Evolutionary conservation across 2,329 filamentous ascomycete species (phyloP), one percentile per base, ranked within the genome.

Genomic region (Phyllosticta citribraziliensis): DNA sequence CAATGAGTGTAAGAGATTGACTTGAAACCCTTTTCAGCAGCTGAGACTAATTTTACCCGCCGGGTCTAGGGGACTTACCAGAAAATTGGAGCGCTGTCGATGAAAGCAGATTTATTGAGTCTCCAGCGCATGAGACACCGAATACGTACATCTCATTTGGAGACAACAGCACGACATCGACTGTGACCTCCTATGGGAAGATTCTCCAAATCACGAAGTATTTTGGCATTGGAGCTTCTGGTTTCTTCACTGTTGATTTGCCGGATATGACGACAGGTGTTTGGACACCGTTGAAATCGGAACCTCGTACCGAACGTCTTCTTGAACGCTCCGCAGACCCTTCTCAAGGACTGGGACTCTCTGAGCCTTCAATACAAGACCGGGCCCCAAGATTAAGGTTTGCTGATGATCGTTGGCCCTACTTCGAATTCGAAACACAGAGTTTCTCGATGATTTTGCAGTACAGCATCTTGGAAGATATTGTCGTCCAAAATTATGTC

Each of bases 171-270:
- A 61, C 58, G 6, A 56, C 58, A 4, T 53, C 58, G 6, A 61
- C 24, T 19, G 58, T 56, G 4, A 61, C 52, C n/a, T 25, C 55
- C 10, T 24, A 61, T 5, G 58, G 58, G 5, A 56, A 40, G 3
- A 54, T 61, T 20, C 50, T 61, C 24, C 58, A 61, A 8, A 52
- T 61, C 19, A 56, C 58, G 25, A 22, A 24, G 17, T 61, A 51
- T 11, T 47, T 61, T 4, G 58, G 58, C 11, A 4, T 8, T 8
- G 40, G 24, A 3, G 14, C 5, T 4, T 56, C 53, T 17, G 58
- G 58, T 8, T 56, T 56, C 40, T 54, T 56, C 17, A 56, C 19
- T 4, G 27, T 56, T 14, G 58, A 61, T 17, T n/a, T 60, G 1
- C 35, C 52, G 5, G 27, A 9, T 10, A 17, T 5, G 17, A 51